Evolutionary conservation across 257 asterid genomes (phyloP).

Genomic region (Nicotiana tabacum): DNA sequence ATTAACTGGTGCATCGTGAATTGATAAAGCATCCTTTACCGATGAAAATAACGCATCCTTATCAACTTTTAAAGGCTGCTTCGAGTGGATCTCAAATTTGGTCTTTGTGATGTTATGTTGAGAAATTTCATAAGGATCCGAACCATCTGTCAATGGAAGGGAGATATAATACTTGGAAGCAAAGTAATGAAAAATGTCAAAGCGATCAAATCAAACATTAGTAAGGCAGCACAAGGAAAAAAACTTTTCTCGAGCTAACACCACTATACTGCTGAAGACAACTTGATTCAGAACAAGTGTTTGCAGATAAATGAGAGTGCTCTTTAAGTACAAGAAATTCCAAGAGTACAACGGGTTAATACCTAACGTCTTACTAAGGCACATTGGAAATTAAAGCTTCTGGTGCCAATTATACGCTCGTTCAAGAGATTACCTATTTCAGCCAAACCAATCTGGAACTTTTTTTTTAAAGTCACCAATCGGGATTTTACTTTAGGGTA

Average conservation of each 20-base stretch:
- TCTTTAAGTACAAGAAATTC: neutral
- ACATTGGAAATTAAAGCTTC: conserved; percentile 1
- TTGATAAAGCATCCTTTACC: conserved; percentile 19
- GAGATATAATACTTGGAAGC: neutral
- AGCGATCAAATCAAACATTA: conserved; percentile 1
- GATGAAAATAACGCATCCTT: conserved; percentile 17
- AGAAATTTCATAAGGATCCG: conserved; percentile 25
- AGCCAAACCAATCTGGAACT: neutral
- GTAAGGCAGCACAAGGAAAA: neutral
- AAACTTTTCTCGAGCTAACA: neutral
- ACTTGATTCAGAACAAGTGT: neutral
- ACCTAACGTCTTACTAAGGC: neutral
- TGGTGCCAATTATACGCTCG: neutral
- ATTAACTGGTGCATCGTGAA: conserved; percentile 28
- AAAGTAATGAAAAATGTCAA: neutral
- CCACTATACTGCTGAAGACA: neutral
- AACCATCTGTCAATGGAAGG: conserved; percentile 37
- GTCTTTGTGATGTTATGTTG: conserved; percentile 32
- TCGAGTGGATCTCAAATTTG: conserved; percentile 30
- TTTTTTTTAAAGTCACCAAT: too few relatives aligned
- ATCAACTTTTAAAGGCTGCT: conserved; percentile 29
- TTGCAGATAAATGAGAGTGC: neutral
- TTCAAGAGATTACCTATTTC: neutral
- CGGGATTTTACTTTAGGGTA: too few relatives aligned
- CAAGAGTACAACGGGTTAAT: neutral